phyloP scores from a whole-genome alignment of 139 green algal genomes.

The Penium margaritaceum region DNA sequence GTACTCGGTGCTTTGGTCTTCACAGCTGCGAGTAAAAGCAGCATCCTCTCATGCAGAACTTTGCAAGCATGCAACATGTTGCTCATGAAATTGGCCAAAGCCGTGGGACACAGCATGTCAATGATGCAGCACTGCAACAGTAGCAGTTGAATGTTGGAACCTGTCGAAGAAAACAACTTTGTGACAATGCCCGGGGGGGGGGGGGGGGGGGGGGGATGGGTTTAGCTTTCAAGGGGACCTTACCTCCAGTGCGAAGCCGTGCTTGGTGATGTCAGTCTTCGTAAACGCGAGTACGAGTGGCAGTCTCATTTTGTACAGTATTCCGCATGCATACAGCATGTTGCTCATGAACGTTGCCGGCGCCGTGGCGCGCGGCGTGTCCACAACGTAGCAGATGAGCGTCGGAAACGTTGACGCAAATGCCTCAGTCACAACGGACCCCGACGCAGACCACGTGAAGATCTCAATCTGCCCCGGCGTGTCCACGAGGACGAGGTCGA shows the following conservation, averaged over 20 bases:
- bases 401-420: slow-evolving; percentile 84
- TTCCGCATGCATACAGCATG: slow-evolving; percentile 86
- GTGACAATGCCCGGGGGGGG: too few species aligned
- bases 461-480: slow-evolving; percentile 98
- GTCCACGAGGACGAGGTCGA: slow-evolving; percentile 81
- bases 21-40: too few species aligned
- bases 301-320: slow-evolving; percentile 95
- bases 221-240: neutral
- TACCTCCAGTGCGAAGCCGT: slow-evolving; percentile 50
- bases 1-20: too few species aligned
- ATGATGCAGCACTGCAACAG: too few species aligned
- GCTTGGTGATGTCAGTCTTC: slow-evolving; percentile 79
- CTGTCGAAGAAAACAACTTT: too few species aligned
- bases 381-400: slow-evolving; percentile 79
- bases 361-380: slow-evolving; percentile 72
- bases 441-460: slow-evolving; percentile 92
- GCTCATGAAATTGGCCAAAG: too few species aligned
- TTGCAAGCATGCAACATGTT: too few species aligned
- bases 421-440: slow-evolving; percentile 84
- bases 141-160: too few species aligned
- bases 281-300: slow-evolving; percentile 96
- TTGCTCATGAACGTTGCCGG: slow-evolving; percentile 89
- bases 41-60: too few species aligned
- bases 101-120: too few species aligned
- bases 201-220: neutral